Conservation (phyloP, 1,139 yeast genomes). For the Kodamaea ohmeri region DNA sequence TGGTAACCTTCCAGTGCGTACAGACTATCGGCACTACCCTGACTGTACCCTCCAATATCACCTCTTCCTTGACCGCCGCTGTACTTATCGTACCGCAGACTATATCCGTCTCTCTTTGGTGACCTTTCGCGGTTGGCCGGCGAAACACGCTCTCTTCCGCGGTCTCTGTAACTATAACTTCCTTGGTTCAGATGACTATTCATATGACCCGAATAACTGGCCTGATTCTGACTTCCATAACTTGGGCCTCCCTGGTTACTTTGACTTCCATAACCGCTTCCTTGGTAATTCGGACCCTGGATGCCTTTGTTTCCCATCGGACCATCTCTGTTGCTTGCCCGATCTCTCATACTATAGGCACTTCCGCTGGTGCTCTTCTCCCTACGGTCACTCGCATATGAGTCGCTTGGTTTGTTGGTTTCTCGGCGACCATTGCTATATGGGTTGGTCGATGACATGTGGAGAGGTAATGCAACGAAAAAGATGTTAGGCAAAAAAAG, state of each 20-base stretch:
- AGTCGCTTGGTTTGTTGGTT: slow-evolving; percentile 1
- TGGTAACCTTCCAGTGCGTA: too few species aligned
- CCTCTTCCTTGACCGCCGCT: neutral
- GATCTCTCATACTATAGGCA: slow-evolving; percentile 12
- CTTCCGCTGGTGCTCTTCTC: neutral
- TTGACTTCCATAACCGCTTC: neutral
- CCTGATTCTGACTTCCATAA: too few species aligned
- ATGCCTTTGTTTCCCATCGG: neutral
- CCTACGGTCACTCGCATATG: neutral
- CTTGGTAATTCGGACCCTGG: too few species aligned
- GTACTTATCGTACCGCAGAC: slow-evolving; percentile 5
- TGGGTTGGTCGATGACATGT: slow-evolving; percentile 7
- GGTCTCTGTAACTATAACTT: neutral
- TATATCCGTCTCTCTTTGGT: slow-evolving; percentile 4
- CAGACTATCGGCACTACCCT: too few species aligned
- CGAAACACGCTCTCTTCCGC: slow-evolving; percentile 1
- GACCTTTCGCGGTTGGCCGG: slow-evolving; percentile 9
- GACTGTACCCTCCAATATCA: slow-evolving; percentile 2
- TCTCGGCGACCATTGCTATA: slow-evolving; percentile 13
- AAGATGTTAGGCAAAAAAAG: too few species aligned
- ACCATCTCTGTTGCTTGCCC: slow-evolving; percentile 15
- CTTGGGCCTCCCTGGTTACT: neutral
- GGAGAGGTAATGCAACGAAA: neutral
- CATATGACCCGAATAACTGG: too few species aligned
- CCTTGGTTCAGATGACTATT: too few species aligned